Evolutionary conservation across 2,329 filamentous ascomycete species (phyloP).

Genomic region (Coleophoma cylindrospora): DNA sequence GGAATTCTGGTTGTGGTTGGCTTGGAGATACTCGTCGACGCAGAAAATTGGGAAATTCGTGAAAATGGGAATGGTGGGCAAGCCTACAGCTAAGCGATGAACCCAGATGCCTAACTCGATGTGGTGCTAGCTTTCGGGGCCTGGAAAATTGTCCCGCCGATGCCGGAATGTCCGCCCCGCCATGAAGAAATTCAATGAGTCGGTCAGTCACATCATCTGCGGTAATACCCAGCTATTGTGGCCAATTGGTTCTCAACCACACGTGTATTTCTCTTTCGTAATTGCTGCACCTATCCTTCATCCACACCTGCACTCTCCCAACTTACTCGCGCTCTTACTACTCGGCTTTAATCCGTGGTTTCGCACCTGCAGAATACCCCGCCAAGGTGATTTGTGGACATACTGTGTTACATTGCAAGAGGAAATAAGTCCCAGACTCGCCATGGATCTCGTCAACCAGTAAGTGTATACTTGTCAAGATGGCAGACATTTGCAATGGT

Average conservation of each 20-base stretch:
- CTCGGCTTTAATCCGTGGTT: neutral
- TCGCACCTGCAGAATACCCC: neutral
- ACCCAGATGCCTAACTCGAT: too few relatives aligned
- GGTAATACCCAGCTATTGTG: neutral
- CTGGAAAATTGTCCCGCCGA: neutral
- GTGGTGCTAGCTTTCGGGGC: neutral
- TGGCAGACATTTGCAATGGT: conserved; percentile 35
- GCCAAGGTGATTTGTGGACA: conserved; percentile 1
- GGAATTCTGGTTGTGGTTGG: conserved; percentile 9
- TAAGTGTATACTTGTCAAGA: conserved; percentile 26
- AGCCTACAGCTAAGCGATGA: neutral
- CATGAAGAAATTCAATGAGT: neutral
- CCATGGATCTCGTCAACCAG: conserved; percentile 60
- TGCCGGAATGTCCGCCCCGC: neutral
- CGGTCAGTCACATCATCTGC: neutral
- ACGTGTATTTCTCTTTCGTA: neutral
- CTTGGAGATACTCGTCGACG: neutral
- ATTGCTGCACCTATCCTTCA: neutral
- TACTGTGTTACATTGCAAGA: conserved; percentile 6
- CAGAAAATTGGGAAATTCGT: neutral
- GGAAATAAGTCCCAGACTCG: neutral
- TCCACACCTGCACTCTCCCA: neutral
- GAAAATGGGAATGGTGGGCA: conserved; percentile 2
- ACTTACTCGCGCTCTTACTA: neutral
- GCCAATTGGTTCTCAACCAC: neutral